Evolutionary conservation across 345 rosid genomes (phyloP), one percentile per base, ranked within the genome.

Genomic region (Salix viminalis): DNA sequence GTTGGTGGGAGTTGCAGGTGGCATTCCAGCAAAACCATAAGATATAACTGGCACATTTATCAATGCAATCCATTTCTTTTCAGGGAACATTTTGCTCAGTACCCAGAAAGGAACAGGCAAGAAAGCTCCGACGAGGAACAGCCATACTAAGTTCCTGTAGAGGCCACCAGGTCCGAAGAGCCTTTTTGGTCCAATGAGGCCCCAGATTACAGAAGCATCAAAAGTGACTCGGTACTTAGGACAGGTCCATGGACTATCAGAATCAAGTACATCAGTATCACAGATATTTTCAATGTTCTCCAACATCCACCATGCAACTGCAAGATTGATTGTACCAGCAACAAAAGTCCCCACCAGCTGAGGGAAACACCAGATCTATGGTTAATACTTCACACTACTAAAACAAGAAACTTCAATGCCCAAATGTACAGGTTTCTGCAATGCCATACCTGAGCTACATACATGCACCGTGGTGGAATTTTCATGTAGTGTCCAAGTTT

Each of bases 251-350:
- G 95, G 97, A 87, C 98, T 96, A n/a, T 91, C 92, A 1, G 97
- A 95, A 75, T 90, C 90, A 2, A 42, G 79, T 37, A 86, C 83
- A 32, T 88, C 94, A 0, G 91, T 81, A 65, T 96, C 98, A 5
- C 99, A 96, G 48, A 96, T 91, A 86, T 96, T 84, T 28, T 90
- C 87, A n/a, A 96, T 82, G 85, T 80, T 86, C 69, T 92, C 99
- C 73, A 96, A 76, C 99, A 96, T 96, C 99, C 99, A 96, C 99
- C 99, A 96, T 6, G 99, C 99, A 67, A 96, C 99, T 58, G 87
- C 97, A 7, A 96, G 91, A 74, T 96, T 96, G 72, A 94, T 91
- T 8, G 74, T 69, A 44, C 97, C 97, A 1, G 99, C 82, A 21
- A 91, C 92, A 6, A 96, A 28, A 32, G 99, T 96, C 61, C 98